These are phyloP conservation scores for Tothia fuscella DNA, from an alignment of 2,329 filamentous ascomycete genomes.

Conservation along the genomic window DNA sequence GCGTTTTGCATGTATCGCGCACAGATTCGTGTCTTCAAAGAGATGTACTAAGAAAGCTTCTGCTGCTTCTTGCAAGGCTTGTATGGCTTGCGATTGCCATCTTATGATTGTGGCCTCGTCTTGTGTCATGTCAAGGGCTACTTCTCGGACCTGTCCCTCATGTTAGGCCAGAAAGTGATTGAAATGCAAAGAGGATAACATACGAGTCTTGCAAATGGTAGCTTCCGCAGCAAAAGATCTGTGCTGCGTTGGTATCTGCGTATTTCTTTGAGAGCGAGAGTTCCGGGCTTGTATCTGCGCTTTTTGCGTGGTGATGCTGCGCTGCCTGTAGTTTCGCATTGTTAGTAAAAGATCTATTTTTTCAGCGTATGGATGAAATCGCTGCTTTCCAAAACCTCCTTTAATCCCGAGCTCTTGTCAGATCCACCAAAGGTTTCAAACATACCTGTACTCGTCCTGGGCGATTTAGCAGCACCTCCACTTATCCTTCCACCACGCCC, in stretches of 20 bases:
- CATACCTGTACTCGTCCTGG: conserved; percentile 1
- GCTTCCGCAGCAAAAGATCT: conserved; percentile 90
- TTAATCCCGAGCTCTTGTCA: too few species aligned
- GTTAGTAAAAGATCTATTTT: too few species aligned
- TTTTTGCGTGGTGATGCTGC: conserved; percentile 20
- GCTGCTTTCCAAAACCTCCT: too few species aligned
- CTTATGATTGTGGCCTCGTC: conserved; percentile 52
- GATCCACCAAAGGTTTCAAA: too few species aligned
- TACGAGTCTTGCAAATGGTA: conserved; percentile 90
- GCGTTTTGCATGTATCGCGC: conserved; percentile 98
- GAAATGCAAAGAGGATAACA: conserved; percentile 11
- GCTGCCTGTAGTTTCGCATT: conserved; percentile 17
- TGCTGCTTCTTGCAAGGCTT: conserved; percentile 93
- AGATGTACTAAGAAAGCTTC: conserved; percentile 98
- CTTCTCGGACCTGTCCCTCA: conserved; percentile 58
- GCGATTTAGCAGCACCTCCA: conserved; percentile 5
- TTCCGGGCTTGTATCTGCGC: conserved; percentile 45
- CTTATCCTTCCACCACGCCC: conserved; percentile 4
- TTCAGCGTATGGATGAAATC: too few species aligned
- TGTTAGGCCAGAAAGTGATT: not conserved
- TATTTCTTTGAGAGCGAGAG: conserved; percentile 96
- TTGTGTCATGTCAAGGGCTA: conserved; percentile 90
- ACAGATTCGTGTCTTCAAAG: conserved; percentile 97
- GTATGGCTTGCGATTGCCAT: conserved; percentile 97
- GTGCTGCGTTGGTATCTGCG: conserved; percentile 97